Percentiles rank a stretch among this genome's conserved stretches.
phyloP scores from a whole-genome alignment of 169 alveolate genomes.

The Cryptosporidium viatorum region DNA sequence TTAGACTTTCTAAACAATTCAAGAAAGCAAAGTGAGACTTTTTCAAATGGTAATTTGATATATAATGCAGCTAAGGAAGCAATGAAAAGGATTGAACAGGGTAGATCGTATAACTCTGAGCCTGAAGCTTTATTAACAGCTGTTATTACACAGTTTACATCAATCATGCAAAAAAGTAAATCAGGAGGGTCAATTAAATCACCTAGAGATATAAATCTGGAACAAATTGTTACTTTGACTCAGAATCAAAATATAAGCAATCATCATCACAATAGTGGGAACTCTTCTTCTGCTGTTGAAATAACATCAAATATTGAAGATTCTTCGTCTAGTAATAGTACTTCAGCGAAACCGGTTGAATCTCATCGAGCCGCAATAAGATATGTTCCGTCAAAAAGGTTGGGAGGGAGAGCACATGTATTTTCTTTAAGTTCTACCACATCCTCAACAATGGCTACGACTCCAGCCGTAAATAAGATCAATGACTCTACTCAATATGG shows the following conservation, averaged over 20 bases:
- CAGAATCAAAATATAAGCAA: slow-evolving; percentile 34
- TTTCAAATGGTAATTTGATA: slow-evolving; percentile 2
- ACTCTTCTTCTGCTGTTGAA: slow-evolving; percentile 22
- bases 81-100: slow-evolving; percentile 61
- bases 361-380: slow-evolving; percentile 73
- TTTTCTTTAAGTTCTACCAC: slow-evolving; percentile 70
- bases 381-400: slow-evolving; percentile 64
- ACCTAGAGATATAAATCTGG: slow-evolving; percentile 27
- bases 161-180: slow-evolving; percentile 68
- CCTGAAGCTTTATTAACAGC: slow-evolving; percentile 70
- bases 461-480: slow-evolving; percentile 50
- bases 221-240: slow-evolving; percentile 18
- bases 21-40: slow-evolving; percentile 38
- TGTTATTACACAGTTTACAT: slow-evolving; percentile 60
- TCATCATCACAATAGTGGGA: not conserved
- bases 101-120: slow-evolving; percentile 50
- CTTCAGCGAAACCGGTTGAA: slow-evolving; percentile 49
- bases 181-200: slow-evolving; percentile 20
- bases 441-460: slow-evolving; percentile 56
- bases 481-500: slow-evolving; percentile 60
- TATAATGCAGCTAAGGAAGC: slow-evolving; percentile 67
- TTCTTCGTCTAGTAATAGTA: not conserved
- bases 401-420: slow-evolving; percentile 75
- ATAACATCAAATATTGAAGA: slow-evolving; percentile 37
- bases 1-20: slow-evolving; percentile 61